Base-by-base conservation (phyloP, 352 stramenopile species). In the Globisporangium yorkense region DNA sequence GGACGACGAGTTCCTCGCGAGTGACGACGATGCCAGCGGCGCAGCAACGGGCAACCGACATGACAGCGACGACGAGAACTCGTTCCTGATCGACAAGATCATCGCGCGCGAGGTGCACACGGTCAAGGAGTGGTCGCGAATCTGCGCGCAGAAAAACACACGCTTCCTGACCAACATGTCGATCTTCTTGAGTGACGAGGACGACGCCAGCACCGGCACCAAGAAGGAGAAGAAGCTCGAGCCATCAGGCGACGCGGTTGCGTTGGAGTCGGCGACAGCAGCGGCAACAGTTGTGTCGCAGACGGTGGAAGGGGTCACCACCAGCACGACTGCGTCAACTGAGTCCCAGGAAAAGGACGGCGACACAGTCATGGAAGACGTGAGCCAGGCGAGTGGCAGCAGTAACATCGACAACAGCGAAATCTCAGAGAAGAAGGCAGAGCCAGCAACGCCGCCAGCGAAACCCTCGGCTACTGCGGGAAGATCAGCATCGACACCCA, bases 61-160 rank as follows among this genome's bases (percentile, higher is more conserved):
- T 20, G 53, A 55, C 37, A 64, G 46, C 35, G 63, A 70, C 21
- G 74, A 83, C 27, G 76, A 87, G n/a, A 85, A 89, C 49, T 68
- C 62, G 21, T 94, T 92, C 62, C 70, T 93, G 41, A 88, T 96
- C 54, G 86, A 89, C 66, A 96, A 96, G 57, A 50, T 96, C 2
- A 57, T 96, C 31, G 86, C 77, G 21, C 71, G 77, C 3, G 86
- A 96, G 47, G 73, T 80, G 16, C 86, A 93, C 57, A 94, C 86
- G 7, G 46, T 75, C 9, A 91, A 90, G 43, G 75, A 92, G 49
- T 95, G 86, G 86, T 67, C 72, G 49, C 87, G 83, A 45, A 84
- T 88, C 5, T 89, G 84, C 35, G 69, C 63, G 53, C 77, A 84
- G 62, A 87, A 83, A 58, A 89, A 75, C 43, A 90, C 84, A 16